Evolutionary conservation across 306 rosid genomes (phyloP), one percentile per base, ranked within the genome.

Genomic region (Macrotyloma uniflorum): DNA sequence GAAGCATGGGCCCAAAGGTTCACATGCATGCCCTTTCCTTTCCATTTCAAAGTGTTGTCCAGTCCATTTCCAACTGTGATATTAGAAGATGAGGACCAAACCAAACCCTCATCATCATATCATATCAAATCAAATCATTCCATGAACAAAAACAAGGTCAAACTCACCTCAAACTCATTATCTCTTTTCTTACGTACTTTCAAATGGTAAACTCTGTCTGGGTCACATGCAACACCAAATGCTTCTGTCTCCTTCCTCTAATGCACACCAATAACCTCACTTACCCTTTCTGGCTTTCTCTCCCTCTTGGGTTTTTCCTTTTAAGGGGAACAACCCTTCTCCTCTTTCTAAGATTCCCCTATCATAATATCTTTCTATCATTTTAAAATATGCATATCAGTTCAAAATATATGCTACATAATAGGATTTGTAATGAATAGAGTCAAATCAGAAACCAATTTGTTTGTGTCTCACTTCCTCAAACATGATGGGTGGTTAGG

Each of bases 401-500:
- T n/a, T n/a, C n/a, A n/a, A n/a, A n/a, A n/a, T n/a, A n/a, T n/a
- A n/a, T n/a, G n/a, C n/a, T n/a, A n/a, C n/a, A n/a, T n/a, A n/a
- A n/a, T n/a, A n/a, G n/a, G n/a, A n/a, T n/a, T n/a, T n/a, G n/a
- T n/a, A n/a, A 67, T 57, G 55, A 26, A 35, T 18, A 9, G 50
- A 46, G 87, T 82, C 65, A 84, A 77, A 40, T 38, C 66, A 23
- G 24, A 38, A 14, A 62, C 19, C 33, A 78, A 76, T 61, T 23
- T 83, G 87, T 69, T 49, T 85, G 88, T 84, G 86, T 89, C 94
- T 90, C 87, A 83, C 46, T 80, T 84, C 69, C 58, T 86, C 84
- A 49, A 83, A 86, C 93, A 91, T 88, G 93, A 93, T 90, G 97
- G 97, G 86, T 90, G 84, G 97, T 89, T 90, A 86, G 97, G 97